These are phyloP conservation scores for Paracamarosporium sp. DNA, from an alignment of 2,329 filamentous ascomycete species.

Conservation along the genomic window DNA sequence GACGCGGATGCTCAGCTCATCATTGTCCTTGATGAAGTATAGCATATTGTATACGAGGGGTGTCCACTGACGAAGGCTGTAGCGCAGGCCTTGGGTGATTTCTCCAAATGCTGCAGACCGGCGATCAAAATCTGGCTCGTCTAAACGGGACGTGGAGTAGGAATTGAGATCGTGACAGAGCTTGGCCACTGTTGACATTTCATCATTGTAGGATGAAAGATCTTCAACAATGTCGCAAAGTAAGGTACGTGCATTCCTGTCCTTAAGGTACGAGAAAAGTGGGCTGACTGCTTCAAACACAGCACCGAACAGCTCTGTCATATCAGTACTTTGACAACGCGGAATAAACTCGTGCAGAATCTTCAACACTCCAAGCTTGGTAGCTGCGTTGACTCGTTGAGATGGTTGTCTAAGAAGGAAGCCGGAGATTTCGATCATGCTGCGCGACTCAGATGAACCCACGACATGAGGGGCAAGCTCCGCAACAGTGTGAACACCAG, in stretches of 20 bases:
- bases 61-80: slow-evolving; percentile 79
- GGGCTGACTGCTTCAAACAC: slow-evolving; percentile 79
- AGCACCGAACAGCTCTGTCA: slow-evolving; percentile 64
- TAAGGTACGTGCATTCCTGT: slow-evolving; percentile 75
- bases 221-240: slow-evolving; percentile 76
- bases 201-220: slow-evolving; percentile 69
- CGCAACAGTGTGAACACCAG: slow-evolving; percentile 81
- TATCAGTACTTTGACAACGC: slow-evolving; percentile 63
- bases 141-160: slow-evolving; percentile 72
- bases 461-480: slow-evolving; percentile 61
- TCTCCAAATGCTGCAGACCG: slow-evolving; percentile 77
- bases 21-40: slow-evolving; percentile 83
- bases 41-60: slow-evolving; percentile 89
- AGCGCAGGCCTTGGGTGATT: slow-evolving; percentile 68
- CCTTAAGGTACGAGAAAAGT: slow-evolving; percentile 89
- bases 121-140: slow-evolving; percentile 87
- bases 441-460: slow-evolving; percentile 67
- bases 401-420: slow-evolving; percentile 87
- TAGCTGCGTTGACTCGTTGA: slow-evolving; percentile 79
- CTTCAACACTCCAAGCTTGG: slow-evolving; percentile 80
- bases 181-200: slow-evolving; percentile 67
- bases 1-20: slow-evolving; percentile 84
- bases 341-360: slow-evolving; percentile 83
- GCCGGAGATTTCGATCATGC: slow-evolving; percentile 78
- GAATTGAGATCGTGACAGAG: slow-evolving; percentile 85